A percentile compares a stretch with the other conserved stretches of the same genome.
phyloP scores from a whole-genome alignment of 1,284 basidiomycete genomes.

The Neonothopanus nambi region DNA sequence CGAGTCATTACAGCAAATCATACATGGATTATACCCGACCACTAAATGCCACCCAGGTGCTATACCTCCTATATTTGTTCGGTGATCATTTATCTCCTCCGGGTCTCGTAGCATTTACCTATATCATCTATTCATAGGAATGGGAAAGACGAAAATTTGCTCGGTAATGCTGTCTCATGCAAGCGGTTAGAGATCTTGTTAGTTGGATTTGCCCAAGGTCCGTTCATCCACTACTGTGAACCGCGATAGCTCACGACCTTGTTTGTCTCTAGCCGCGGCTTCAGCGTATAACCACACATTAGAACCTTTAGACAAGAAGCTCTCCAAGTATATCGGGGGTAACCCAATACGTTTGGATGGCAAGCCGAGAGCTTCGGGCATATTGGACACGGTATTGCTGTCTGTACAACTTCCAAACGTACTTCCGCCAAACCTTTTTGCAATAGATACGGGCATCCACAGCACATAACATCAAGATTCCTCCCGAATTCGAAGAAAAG shows the following conservation, averaged over 20 bases:
- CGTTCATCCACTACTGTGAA: slow-evolving; percentile 6
- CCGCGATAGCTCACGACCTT: neutral
- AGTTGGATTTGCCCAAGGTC: slow-evolving; percentile 64
- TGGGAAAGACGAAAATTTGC: slow-evolving; percentile 70
- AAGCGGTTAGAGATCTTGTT: slow-evolving; percentile 64
- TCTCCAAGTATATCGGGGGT: slow-evolving; percentile 73
- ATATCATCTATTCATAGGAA: slow-evolving; percentile 44
- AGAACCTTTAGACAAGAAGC: slow-evolving; percentile 59
- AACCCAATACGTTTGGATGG: slow-evolving; percentile 74
- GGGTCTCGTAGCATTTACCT: neutral
- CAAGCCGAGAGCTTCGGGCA: slow-evolving; percentile 73
- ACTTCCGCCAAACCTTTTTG: no score
- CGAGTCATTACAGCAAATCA: slow-evolving; percentile 74
- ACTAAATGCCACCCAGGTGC: slow-evolving; percentile 45
- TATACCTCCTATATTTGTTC: slow-evolving; percentile 54
- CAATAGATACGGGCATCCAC: slow-evolving; percentile 62
- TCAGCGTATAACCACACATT: slow-evolving; percentile 66
- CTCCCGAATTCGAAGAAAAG: slow-evolving; percentile 68
- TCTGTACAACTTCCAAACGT: neutral
- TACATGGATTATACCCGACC: slow-evolving; percentile 70
- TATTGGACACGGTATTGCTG: slow-evolving; percentile 69
- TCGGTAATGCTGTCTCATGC: slow-evolving; percentile 70
- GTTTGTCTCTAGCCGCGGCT: slow-evolving; percentile 55
- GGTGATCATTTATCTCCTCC: slow-evolving; percentile 39
- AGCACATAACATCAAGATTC: slow-evolving; percentile 71